Conservation (phyloP, 2,329 filamentous ascomycete species). For the Arthrobotrys iridis region DNA sequence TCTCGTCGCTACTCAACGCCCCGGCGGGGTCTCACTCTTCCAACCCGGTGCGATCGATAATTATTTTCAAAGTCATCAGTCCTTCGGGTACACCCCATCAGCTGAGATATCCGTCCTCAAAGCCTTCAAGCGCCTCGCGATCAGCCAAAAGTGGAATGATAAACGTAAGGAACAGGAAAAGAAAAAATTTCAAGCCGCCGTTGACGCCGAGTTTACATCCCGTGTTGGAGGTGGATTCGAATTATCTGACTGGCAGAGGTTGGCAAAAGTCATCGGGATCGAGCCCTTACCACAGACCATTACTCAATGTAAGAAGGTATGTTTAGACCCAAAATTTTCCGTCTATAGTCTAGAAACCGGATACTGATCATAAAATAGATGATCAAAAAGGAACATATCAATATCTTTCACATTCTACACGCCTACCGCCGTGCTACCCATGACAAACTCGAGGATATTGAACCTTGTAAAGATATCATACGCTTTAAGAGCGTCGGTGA, state of each 20-base stretch:
- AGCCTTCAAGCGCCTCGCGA: conserved; percentile 37
- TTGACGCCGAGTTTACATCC: conserved; percentile 34
- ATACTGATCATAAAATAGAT: background rate
- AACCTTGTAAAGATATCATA: conserved; percentile 23
- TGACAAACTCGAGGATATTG: conserved; percentile 2
- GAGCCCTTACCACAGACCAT: conserved; percentile 28
- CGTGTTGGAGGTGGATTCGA: conserved; percentile 28
- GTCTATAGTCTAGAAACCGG: background rate
- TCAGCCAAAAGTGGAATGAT: conserved; percentile 21
- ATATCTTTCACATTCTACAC: conserved; percentile 42
- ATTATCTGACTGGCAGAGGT: conserved; percentile 29
- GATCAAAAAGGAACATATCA: conserved; percentile 48
- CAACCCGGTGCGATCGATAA: conserved; percentile 30
- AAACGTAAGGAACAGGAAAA: background rate
- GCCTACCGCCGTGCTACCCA: conserved; percentile 40
- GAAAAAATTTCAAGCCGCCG: conserved; percentile 30
- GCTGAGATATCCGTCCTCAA: conserved; percentile 27
- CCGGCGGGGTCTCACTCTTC: conserved; percentile 32
- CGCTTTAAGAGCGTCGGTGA: conserved; percentile 32
- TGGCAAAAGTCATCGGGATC: conserved; percentile 47
- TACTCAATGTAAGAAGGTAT: conserved; percentile 44
- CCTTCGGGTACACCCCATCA: conserved; percentile 21
- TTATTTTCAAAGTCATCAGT: conserved; percentile 18
- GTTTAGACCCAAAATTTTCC: background rate
- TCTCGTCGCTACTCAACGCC: background rate